Percentiles rank a stretch among this genome's conserved stretches.
Conservation (phyloP, 805 yeast species). For the Kuraishia piskuri region DNA sequence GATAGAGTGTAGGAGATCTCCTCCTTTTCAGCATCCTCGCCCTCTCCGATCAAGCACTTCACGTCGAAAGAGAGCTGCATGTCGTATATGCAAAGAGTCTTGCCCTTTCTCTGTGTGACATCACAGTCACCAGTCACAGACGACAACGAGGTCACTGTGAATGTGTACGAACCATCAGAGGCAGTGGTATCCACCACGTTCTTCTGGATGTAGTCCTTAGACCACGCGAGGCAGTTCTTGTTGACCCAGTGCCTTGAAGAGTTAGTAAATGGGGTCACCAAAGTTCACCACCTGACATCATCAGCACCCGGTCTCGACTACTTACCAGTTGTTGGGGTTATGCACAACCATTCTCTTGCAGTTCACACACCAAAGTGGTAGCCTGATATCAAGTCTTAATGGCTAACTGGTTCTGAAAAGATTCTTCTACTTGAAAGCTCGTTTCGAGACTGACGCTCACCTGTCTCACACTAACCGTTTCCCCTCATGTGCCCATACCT, state of each 20-base stretch:
- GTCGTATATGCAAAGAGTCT: slow-evolving; percentile 69
- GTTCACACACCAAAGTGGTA: neutral
- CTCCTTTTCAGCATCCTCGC: slow-evolving; percentile 19
- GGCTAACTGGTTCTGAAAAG: neutral
- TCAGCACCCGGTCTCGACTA: neutral
- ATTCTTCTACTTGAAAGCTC: neutral
- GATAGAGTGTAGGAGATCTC: slow-evolving; percentile 33
- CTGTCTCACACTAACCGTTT: neutral
- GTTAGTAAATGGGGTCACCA: neutral
- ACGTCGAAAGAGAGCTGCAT: slow-evolving; percentile 43
- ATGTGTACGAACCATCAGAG: slow-evolving; percentile 21
- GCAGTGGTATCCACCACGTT: slow-evolving; percentile 45
- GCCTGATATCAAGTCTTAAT: neutral
- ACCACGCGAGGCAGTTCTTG: slow-evolving; percentile 92
- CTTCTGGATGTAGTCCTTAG: slow-evolving; percentile 63
- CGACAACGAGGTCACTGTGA: slow-evolving; percentile 26
- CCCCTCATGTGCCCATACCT: neutral
- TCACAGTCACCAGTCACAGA: slow-evolving; percentile 67
- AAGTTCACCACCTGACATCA: neutral
- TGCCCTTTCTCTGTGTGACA: slow-evolving; percentile 78
- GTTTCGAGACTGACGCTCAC: neutral
- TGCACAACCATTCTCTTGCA: slow-evolving; percentile 70
- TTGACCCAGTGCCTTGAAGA: slow-evolving; percentile 89
- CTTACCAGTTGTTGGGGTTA: slow-evolving; percentile 84
- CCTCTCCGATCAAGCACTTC: slow-evolving; percentile 21